Percentiles rank a stretch among this genome's conserved stretches.
These are phyloP conservation scores for Geranomyces michiganensis DNA, from an alignment of 192 early-diverging fungal species.

Conservation along the genomic window DNA sequence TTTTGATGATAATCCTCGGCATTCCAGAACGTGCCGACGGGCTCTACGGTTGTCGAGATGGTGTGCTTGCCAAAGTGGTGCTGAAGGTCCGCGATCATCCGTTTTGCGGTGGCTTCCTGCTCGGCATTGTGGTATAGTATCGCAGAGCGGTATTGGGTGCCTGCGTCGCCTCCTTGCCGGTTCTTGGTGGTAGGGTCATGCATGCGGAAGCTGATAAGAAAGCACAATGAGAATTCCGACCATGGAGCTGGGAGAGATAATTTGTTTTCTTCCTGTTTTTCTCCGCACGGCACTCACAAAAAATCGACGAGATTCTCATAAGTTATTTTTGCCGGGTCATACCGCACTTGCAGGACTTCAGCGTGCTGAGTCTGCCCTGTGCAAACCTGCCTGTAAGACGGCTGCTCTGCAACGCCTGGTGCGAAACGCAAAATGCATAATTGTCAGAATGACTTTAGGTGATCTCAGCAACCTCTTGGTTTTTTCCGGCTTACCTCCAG, in stretches of 20 bases:
- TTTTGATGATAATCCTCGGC: conserved; percentile 77
- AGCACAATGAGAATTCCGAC: not conserved
- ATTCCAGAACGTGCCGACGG: conserved; percentile 72
- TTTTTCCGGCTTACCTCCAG: conserved; percentile 54
- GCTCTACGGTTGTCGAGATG: conserved; percentile 72
- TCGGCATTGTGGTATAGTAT: conserved; percentile 82
- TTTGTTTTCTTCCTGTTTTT: not conserved
- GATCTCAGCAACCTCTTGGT: no score
- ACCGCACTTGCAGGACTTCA: conserved; percentile 79
- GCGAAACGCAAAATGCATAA: no score
- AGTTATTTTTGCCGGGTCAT: conserved; percentile 68
- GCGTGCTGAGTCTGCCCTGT: conserved; percentile 78
- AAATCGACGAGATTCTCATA: conserved; percentile 78
- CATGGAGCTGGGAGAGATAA: no score
- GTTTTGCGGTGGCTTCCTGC: conserved; percentile 75
- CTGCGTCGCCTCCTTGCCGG: conserved; percentile 80
- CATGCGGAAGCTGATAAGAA: conserved; percentile 59
- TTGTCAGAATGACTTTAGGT: no score
- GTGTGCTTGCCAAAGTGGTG: conserved; percentile 42
- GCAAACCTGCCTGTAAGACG: conserved; percentile 60
- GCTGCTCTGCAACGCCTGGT: conserved; percentile 13
- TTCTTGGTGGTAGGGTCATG: conserved; percentile 86
- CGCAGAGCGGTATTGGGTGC: conserved; percentile 85
- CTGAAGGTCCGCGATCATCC: conserved; percentile 69
- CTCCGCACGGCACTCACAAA: conserved; percentile 62